These are phyloP conservation scores for Graphilbum fragrans DNA, from an alignment of 2,329 filamentous ascomycete species.

Conservation along the genomic window DNA sequence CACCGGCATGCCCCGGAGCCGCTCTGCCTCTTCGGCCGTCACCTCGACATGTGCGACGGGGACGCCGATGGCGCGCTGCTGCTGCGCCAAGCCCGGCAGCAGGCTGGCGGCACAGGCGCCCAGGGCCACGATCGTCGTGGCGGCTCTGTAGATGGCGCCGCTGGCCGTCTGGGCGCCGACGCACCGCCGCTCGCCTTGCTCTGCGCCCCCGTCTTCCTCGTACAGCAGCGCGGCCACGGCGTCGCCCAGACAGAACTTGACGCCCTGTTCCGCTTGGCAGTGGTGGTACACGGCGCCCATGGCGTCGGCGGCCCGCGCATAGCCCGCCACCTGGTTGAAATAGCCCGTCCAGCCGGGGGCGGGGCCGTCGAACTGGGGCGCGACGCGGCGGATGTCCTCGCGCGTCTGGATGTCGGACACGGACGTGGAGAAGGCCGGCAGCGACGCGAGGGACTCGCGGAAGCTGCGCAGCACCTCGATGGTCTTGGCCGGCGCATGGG, in stretches of 20 bases:
- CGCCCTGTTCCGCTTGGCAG: constrained; percentile 19
- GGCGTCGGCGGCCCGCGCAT: constrained; percentile 41
- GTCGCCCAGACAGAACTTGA: constrained; percentile 25
- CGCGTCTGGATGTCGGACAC: constrained; percentile 15
- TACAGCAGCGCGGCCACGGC: constrained; percentile 18
- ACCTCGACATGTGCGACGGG: constrained; percentile 48
- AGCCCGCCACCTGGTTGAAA: constrained; percentile 42
- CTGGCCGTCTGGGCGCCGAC: too few relatives aligned
- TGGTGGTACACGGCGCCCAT: constrained; percentile 32
- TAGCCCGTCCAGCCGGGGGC: constrained; percentile 44
- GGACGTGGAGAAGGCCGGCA: constrained; percentile 21
- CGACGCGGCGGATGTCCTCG: constrained; percentile 28
- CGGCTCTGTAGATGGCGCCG: too few relatives aligned
- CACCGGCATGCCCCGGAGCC: constrained; percentile 44
- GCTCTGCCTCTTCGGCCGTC: constrained; percentile 37
- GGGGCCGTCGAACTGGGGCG: constrained; percentile 35
- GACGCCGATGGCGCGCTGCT: constrained; percentile 43
- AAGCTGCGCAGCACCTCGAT: constrained; percentile 29
- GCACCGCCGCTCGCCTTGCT: too few relatives aligned
- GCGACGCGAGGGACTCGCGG: constrained; percentile 24
- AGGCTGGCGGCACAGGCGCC: constrained; percentile 18
- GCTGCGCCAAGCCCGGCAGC: constrained; percentile 32
- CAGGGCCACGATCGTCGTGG: too few relatives aligned
- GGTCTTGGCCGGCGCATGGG: constrained; percentile 33
- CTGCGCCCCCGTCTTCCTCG: too few relatives aligned